These are phyloP conservation scores for Sarocladium kiliense DNA, from an alignment of 2,329 filamentous ascomycete species.

Conservation along the genomic window DNA sequence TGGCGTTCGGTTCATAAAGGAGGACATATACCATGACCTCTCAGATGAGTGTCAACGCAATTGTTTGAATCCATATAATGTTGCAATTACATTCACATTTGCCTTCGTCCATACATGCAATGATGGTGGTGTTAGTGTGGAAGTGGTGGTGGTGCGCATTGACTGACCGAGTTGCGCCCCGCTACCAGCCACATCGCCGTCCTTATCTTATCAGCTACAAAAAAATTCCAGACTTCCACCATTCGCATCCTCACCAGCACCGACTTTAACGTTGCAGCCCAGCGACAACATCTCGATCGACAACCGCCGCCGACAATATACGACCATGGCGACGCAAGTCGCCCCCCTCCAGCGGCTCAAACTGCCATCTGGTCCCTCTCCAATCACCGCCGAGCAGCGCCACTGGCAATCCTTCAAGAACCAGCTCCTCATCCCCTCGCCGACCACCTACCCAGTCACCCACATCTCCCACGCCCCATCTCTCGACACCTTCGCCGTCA, in stretches of 20 bases:
- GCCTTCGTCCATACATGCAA: not conserved
- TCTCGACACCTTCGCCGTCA: slow-evolving; percentile 81
- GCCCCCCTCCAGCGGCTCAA: slow-evolving; percentile 75
- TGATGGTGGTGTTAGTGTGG: too few species aligned
- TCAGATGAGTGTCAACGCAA: not conserved
- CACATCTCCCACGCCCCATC: slow-evolving; percentile 67
- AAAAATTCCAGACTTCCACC: slow-evolving; percentile 7
- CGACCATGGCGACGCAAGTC: slow-evolving; percentile 77
- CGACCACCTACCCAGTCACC: slow-evolving; percentile 83
- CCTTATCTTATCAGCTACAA: slow-evolving; percentile 10
- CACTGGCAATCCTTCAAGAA: slow-evolving; percentile 98
- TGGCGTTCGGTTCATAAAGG: slow-evolving; percentile 3
- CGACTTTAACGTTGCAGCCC: not conserved
- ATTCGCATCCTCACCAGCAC: slow-evolving; percentile 5
- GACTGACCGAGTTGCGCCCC: not conserved
- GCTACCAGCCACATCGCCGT: not conserved
- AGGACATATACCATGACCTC: slow-evolving; percentile 7
- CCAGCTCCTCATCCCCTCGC: slow-evolving; percentile 82
- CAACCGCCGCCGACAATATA: slow-evolving; percentile 11
- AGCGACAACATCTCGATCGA: slow-evolving; percentile 13
- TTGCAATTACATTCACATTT: not conserved
- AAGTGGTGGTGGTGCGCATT: too few species aligned
- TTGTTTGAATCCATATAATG: not conserved
- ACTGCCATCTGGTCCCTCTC: slow-evolving; percentile 75
- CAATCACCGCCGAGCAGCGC: slow-evolving; percentile 83